These are phyloP conservation scores for Mycena indigotica DNA, from an alignment of 768 basidiomycete genomes.

Conservation along the genomic window DNA sequence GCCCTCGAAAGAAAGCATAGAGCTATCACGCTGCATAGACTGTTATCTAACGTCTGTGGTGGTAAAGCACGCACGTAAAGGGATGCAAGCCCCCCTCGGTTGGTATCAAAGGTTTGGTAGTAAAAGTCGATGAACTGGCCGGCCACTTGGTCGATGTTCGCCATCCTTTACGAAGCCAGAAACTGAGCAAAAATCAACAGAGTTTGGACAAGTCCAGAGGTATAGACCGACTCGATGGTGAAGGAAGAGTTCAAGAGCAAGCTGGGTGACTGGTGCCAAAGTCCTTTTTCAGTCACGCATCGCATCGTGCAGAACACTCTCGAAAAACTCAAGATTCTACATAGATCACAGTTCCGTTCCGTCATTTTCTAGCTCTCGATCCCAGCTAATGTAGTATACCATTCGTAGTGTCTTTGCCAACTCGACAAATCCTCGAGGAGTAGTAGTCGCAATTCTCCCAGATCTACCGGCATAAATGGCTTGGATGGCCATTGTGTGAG, in stretches of 20 bases:
- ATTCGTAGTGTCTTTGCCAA: conserved; percentile 21
- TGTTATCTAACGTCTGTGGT: conserved; percentile 29
- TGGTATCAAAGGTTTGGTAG: conserved; percentile 73
- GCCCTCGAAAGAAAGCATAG: conserved; percentile 88
- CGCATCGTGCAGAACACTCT: not conserved
- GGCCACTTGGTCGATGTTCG: conserved; percentile 74
- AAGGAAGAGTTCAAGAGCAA: not conserved
- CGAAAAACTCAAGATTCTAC: not conserved
- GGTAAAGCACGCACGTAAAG: conserved; percentile 73
- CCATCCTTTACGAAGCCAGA: conserved; percentile 47
- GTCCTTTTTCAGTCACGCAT: not conserved
- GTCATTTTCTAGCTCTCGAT: not conserved
- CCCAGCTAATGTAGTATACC: conserved; percentile 1
- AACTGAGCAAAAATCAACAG: not conserved
- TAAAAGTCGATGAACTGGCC: conserved; percentile 82
- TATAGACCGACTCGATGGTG: not conserved
- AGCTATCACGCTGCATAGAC: conserved; percentile 63
- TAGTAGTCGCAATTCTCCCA: conserved; percentile 31
- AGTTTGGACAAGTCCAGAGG: not conserved
- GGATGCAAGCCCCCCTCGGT: conserved; percentile 53
- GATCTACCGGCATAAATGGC: conserved; percentile 28
- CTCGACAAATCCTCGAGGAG: conserved; percentile 32
- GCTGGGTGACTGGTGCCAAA: not conserved
- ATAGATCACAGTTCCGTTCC: not conserved
- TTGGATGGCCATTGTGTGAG: conserved; percentile 28